Evolutionary conservation across 2,329 filamentous ascomycete genomes (phyloP), one percentile per base, ranked within the genome.

Genomic region (Hypomyces rosellus): DNA sequence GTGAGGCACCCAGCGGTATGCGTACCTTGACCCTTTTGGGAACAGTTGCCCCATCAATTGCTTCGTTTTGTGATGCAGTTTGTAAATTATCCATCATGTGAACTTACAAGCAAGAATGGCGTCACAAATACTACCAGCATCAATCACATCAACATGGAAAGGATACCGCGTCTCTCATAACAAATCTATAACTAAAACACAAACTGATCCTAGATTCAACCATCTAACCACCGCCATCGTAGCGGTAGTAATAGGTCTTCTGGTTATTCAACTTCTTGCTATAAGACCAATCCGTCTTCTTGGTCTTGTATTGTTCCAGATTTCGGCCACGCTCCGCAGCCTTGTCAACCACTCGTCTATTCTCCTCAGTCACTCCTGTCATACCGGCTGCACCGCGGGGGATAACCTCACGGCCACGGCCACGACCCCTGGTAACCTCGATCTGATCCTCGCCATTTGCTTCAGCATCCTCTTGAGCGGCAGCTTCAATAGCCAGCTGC

Each of bases 231-330:
- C 72, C 71, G 48, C 65, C 65, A 54, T 69, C 62, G 57, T 72
- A 74, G 47, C 67, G 74, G 70, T 78, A 78, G 63, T 77, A 77
- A 68, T 78, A 81, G 59, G 72, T 73, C 65, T 80, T 78, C 67
- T 95, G 89, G 74, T 79, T 79, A 70, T 96, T 96, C 54, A 73
- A 76, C 61, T 80, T 80, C 73, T 81, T 86, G 63, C 92, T 85
- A 61, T 89, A 78, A 33, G 80, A 78, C 70, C 83, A 86, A 55
- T 87, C 78, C 59, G 84, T 84, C 55, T 77, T 76, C 62, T 79
- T 82, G 55, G 77, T 73, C 25, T 80, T 76, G 46, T 80, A 74
- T 55, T 85, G 76, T 58, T 84, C 82, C 51, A 80, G 73, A 62
- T 83, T 86, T 54, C 81, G 76, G 50, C 84, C 82, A 60, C 85